Evolutionary conservation across 257 asterid species (phyloP), one percentile per base, ranked within the genome.

Genomic region (Nicotiana noctiflora): DNA sequence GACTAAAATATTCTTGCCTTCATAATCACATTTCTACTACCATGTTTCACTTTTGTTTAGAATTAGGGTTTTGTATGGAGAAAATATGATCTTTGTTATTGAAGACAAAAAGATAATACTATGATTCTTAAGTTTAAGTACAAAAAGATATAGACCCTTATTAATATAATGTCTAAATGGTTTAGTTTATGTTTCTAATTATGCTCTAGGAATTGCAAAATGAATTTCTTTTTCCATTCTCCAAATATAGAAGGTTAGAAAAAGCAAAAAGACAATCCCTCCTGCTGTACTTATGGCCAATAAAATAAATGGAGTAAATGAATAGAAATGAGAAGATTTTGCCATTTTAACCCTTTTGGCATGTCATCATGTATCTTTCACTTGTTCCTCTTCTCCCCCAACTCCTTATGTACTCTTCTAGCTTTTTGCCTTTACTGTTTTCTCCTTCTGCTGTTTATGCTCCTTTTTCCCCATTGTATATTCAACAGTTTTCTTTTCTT

Each of bases 211-310:
- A 7, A 49, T 74, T 49, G 61, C 23, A 13, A 46, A 72, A 49
- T 49, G 78, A 72, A 74, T 74, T 49, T 74, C 14, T 74, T 52
- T 49, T 74, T 23, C 44, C 44, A 46, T 40, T 74, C 49, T 74
- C 61, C 78, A 46, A 74, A 46, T 74, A 74, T 49, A 59, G 78
- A 74, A 40, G 49, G 40, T 49, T 74, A 61, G 61, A 49, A 74
- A 15, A 46, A 46, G 61, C 6, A 23, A 74, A 49, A 46, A 46
- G 61, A 49, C 25, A 74, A 23, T 15, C 44, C 9, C 25, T 23
- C 78, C 9, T 74, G 78, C 57, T 6, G 19, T 74, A 23, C 44
- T 23, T 14, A 7, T 49, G 44, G 44, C 40, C 78, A 74, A 49
- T 74, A 23, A 74, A 49, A 49, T 44, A 12, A 46, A 74, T 74